These are phyloP conservation scores for Fusarium sp. DNA, from an alignment of 2,329 filamentous ascomycete species.

Conservation along the genomic window DNA sequence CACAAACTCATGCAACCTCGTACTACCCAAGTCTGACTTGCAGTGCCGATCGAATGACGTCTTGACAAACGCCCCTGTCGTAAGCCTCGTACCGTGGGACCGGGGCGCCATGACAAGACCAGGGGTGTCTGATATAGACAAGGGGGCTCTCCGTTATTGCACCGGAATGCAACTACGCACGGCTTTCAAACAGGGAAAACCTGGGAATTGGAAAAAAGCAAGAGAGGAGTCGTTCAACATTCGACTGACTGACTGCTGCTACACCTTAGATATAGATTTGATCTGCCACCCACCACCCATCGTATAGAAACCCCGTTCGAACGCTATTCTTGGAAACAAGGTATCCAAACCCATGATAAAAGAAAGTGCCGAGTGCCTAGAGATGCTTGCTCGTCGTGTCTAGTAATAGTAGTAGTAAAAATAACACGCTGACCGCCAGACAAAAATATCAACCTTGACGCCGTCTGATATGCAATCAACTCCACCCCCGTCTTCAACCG, in stretches of 20 bases:
- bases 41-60: constrained; percentile 7
- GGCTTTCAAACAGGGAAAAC: neutral
- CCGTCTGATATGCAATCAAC: constrained; percentile 37
- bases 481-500: neutral
- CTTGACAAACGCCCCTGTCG: neutral
- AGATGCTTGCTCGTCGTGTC: constrained; percentile 24
- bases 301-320: neutral
- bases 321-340: neutral
- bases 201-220: neutral
- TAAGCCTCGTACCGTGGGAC: neutral
- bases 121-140: neutral
- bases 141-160: neutral
- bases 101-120: neutral
- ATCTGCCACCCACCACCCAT: neutral
- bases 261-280: constrained; percentile 1
- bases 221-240: neutral
- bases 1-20: neutral
- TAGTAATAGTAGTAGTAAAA: constrained; percentile 21
- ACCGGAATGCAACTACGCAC: neutral
- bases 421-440: constrained; percentile 27
- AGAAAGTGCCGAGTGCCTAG: constrained; percentile 28
- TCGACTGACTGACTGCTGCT: neutral
- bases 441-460: constrained; percentile 23
- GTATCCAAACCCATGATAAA: constrained; percentile 25
- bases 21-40: constrained; percentile 2